Base-by-base conservation (phyloP, 2,329 filamentous ascomycete genomes). In the Aschersonia sp. region DNA sequence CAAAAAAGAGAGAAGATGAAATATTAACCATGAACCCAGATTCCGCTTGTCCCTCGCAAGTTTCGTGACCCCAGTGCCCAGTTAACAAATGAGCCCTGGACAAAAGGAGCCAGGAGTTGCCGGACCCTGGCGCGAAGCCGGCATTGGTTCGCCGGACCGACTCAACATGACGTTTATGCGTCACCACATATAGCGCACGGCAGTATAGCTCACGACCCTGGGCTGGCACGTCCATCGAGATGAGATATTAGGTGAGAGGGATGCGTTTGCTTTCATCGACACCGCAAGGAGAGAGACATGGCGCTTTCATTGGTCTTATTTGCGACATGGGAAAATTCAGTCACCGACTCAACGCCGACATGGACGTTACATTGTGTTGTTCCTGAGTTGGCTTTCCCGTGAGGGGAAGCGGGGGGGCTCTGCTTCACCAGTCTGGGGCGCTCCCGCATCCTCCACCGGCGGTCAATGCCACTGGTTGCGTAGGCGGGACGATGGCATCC, bases 381-480 rank as follows among this genome's bases (percentile, higher is more conserved):
- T 20, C 20, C 20, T 20, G 20, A 20, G 20, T 20, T 20, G 20
- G 20, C 20, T 20, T 20, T 20, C 20, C 20, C 20, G 20, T 20
- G 35, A 38, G 35, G 35, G 4, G 12, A 38, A 38, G 3, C 7
- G 12, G 7, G 7, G 7, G 35, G 12, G 12, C 7, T 40, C 44
- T 28, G 5, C 10, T 5, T 50, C 40, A 75, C 72, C 72, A 75
- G 20, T 74, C 71, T 31, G 68, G 66, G 43, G 67, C 68, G 12
- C 56, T 58, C 7, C 70, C 70, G 47, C 71, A 58, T 3, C 54
- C 12, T 55, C 60, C 40, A 9, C 48, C 47, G 30, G 42, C 35
- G 4, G 31, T 30, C 29, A 47, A 29, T 6, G 58, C 59, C 56
- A 68, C 56, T 29, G 66, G 35, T 38, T 4, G 35, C 7, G 35